Evolutionary conservation across 2,329 filamentous ascomycete species (phyloP).

Genomic region (Penicillium psychrosexuale): DNA sequence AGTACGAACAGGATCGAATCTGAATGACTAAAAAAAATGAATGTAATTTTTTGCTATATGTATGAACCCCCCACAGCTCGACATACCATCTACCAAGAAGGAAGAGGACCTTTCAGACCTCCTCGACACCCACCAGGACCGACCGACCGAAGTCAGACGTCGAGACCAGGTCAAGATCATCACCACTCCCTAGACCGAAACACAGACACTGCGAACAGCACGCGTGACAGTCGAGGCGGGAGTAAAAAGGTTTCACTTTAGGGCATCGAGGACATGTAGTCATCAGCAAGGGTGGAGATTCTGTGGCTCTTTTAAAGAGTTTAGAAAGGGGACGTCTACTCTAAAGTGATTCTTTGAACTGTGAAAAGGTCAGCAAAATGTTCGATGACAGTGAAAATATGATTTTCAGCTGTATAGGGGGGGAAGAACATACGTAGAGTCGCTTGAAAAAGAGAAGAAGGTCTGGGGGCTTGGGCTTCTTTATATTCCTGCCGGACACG

Average conservation of each 20-base stretch:
- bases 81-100: constrained; percentile 46
- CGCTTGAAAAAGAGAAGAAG: constrained; percentile 40
- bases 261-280: constrained; percentile 78
- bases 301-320: constrained; percentile 90
- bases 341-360: constrained; percentile 90
- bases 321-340: constrained; percentile 90
- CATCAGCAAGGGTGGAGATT: constrained; percentile 93
- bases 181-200: constrained; percentile 78
- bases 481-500: constrained; percentile 27
- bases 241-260: constrained; percentile 75
- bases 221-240: constrained; percentile 39
- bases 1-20: too few species aligned
- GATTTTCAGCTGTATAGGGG: constrained; percentile 24
- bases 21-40: background rate
- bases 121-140: constrained; percentile 77
- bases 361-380: constrained; percentile 28
- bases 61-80: background rate
- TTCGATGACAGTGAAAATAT: constrained; percentile 14
- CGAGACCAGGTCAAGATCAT: constrained; percentile 83
- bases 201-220: constrained; percentile 34
- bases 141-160: constrained; percentile 73
- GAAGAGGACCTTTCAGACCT: constrained; percentile 75
- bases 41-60: background rate
- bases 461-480: constrained; percentile 18
- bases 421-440: constrained; percentile 42